These are phyloP conservation scores for Sphagnum tenellum DNA, from an alignment of 225 moss, liverwort and hornwort species.

Conservation along the genomic window DNA sequence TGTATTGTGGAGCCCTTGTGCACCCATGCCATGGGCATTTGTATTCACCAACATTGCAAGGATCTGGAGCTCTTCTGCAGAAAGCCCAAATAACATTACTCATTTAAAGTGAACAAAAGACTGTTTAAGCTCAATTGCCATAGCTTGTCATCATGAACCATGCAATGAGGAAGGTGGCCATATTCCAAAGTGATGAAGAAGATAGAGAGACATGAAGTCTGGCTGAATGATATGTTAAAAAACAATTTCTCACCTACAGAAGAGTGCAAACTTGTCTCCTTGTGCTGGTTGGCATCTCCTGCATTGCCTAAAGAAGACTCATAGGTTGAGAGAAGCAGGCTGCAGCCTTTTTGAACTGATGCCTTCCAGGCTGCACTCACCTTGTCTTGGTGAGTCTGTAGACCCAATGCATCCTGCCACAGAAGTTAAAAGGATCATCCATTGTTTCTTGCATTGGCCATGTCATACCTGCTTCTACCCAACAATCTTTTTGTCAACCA, in stretches of 20 bases:
- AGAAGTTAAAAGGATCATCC: no score
- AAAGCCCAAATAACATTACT: no score
- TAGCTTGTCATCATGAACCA: no score
- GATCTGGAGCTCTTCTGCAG: slow-evolving; percentile 51
- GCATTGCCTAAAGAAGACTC: neutral
- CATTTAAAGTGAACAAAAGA: no score
- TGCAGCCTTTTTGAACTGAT: slow-evolving; percentile 61
- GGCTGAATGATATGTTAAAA: no score
- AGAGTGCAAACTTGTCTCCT: slow-evolving; percentile 14
- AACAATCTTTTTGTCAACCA: no score
- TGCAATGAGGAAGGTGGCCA: no score
- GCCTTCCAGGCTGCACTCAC: slow-evolving; percentile 41
- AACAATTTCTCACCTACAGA: slow-evolving; percentile 20
- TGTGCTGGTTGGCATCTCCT: slow-evolving; percentile 1
- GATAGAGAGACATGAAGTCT: no score
- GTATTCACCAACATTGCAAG: slow-evolving; percentile 73
- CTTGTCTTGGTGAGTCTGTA: slow-evolving; percentile 63
- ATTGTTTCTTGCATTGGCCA: no score
- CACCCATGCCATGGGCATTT: slow-evolving; percentile 84
- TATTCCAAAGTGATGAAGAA: no score
- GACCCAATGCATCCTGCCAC: slow-evolving; percentile 44
- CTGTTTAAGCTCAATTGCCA: no score
- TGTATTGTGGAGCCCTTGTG: slow-evolving; percentile 56
- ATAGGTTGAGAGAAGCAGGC: slow-evolving; percentile 33
- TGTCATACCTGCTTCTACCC: no score